A percentile compares a stretch with the other conserved stretches of the same genome.
Evolutionary conservation across 2,329 filamentous ascomycete genomes (phyloP).

Genomic region (Fusarium sp.): DNA sequence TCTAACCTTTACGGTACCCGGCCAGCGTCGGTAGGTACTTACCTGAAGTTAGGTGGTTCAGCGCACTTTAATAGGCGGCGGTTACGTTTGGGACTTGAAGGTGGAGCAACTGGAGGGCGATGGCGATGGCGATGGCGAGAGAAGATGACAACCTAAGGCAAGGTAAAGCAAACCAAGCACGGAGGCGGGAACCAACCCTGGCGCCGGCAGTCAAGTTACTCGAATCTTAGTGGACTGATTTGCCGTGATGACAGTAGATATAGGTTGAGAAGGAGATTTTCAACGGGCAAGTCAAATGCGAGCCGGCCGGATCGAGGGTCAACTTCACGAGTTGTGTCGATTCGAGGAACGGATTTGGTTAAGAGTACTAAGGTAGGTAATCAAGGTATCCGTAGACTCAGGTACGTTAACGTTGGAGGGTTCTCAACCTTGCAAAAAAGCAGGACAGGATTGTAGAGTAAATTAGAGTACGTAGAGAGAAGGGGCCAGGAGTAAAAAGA

Average conservation of each 20-base stretch:
- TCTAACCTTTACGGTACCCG: neutral
- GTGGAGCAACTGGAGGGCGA: constrained; percentile 18
- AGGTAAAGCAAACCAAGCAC: constrained; percentile 3
- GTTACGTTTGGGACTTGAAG: constrained; percentile 15
- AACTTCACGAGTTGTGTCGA: constrained; percentile 39
- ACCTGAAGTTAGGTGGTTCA: neutral
- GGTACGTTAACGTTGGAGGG: neutral
- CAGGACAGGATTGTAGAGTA: constrained; percentile 20
- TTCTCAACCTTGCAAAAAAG: constrained; percentile 6
- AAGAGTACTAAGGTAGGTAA: constrained; percentile 11
- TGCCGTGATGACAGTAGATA: constrained; percentile 29
- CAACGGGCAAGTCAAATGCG: constrained; percentile 38
- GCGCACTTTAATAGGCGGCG: neutral
- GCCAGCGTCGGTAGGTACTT: neutral
- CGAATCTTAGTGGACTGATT: constrained; percentile 32
- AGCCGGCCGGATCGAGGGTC: constrained; percentile 36
- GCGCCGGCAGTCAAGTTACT: constrained; percentile 38
- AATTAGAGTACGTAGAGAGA: constrained; percentile 17
- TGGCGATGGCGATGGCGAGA: neutral
- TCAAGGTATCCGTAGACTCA: too few species aligned
- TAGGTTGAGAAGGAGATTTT: constrained; percentile 39
- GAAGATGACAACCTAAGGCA: constrained; percentile 10
- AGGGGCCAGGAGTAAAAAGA: constrained; percentile 26
- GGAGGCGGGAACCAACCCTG: constrained; percentile 39
- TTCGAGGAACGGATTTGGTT: constrained; percentile 35